phyloP scores from a whole-genome alignment of 2,329 filamentous ascomycete genomes.

The Magnaporthales sp. region DNA sequence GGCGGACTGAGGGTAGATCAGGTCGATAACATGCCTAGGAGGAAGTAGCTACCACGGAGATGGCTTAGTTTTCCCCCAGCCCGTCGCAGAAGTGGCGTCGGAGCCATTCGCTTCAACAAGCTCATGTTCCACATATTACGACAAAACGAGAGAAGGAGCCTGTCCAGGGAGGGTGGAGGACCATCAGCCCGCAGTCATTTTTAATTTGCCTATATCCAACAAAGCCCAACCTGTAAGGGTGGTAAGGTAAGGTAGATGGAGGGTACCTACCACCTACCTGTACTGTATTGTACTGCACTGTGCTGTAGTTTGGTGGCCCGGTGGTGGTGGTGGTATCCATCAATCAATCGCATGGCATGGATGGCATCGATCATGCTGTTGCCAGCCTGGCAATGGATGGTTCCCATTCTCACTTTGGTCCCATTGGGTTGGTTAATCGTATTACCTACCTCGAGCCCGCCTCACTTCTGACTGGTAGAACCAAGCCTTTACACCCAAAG shows the following conservation, averaged over 20 bases:
- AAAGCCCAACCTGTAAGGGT: background rate
- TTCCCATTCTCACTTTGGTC: background rate
- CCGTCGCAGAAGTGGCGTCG: background rate
- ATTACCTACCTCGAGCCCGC: background rate
- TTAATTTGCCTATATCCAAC: background rate
- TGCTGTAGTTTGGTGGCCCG: too few relatives aligned
- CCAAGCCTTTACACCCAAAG: background rate
- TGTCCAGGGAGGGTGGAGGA: background rate
- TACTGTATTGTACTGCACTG: too few relatives aligned
- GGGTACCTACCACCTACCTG: too few relatives aligned
- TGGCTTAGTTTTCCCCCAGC: background rate
- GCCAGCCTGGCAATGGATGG: background rate
- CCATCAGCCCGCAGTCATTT: background rate
- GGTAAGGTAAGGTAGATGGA: background rate
- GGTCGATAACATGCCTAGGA: too few relatives aligned
- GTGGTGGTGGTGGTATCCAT: too few relatives aligned
- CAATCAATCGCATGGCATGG: background rate
- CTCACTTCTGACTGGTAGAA: background rate
- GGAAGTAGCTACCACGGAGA: background rate
- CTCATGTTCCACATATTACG: background rate
- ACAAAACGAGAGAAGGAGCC: background rate
- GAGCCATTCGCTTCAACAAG: background rate
- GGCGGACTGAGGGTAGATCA: too few relatives aligned
- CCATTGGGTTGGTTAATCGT: background rate
- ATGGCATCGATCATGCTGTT: background rate